Percentiles rank a stretch among this genome's conserved stretches.
Evolutionary conservation across 2,329 filamentous ascomycete genomes (phyloP).

Genomic region (Neopestalotiopsis rosae): DNA sequence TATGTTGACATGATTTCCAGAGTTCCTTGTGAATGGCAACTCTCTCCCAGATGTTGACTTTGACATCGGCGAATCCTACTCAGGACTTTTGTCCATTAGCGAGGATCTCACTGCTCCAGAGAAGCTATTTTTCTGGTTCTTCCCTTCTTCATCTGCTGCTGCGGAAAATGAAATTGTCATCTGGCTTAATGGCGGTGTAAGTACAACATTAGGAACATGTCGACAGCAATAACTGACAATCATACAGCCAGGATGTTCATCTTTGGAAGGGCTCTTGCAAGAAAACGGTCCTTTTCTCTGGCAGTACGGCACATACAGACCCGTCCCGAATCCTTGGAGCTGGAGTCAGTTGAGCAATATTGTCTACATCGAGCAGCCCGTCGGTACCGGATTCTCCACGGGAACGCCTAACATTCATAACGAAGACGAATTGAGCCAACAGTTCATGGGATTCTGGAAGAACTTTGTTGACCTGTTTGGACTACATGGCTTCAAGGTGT

Average conservation of each 20-base stretch:
- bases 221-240: neutral
- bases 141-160: slow-evolving; percentile 50
- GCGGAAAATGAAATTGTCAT: slow-evolving; percentile 56
- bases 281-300: slow-evolving; percentile 79
- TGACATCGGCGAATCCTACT: slow-evolving; percentile 65
- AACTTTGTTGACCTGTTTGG: slow-evolving; percentile 61
- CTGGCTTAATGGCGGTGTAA: slow-evolving; percentile 51
- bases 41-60: slow-evolving; percentile 68
- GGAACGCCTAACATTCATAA: slow-evolving; percentile 67
- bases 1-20: slow-evolving; percentile 32
- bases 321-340: slow-evolving; percentile 70
- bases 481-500: slow-evolving; percentile 56
- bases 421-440: slow-evolving; percentile 70
- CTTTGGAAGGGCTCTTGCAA: slow-evolving; percentile 71
- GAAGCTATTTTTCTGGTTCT: slow-evolving; percentile 64
- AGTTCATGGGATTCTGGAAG: slow-evolving; percentile 77
- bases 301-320: slow-evolving; percentile 72
- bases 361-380: slow-evolving; percentile 75
- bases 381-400: slow-evolving; percentile 71
- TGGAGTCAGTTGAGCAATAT: slow-evolving; percentile 80
- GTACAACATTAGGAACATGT: neutral
- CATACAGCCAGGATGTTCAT: slow-evolving; percentile 55
- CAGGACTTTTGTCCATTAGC: slow-evolving; percentile 59
- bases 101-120: slow-evolving; percentile 43
- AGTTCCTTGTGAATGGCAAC: slow-evolving; percentile 64